phyloP scores from a whole-genome alignment of 345 rosid species.

The Brassica napus region DNA sequence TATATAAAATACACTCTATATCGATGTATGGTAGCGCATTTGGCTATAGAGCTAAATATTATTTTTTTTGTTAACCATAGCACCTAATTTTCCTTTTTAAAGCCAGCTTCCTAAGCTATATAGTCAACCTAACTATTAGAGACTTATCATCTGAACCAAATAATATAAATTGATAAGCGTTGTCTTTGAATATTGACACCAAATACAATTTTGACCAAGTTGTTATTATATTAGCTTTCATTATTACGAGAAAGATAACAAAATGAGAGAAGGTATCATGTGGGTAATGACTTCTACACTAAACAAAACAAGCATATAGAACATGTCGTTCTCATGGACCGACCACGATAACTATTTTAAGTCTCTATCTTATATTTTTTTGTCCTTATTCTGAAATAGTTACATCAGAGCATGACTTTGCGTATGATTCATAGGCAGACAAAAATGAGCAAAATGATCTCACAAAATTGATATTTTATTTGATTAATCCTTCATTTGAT shows the following conservation, averaged over 20 bases:
- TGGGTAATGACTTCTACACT: constrained; percentile 12
- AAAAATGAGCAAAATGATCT: neutral
- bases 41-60: too few species aligned
- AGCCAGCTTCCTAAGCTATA: neutral
- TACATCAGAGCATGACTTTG: constrained; percentile 5
- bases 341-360: constrained; percentile 15
- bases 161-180: neutral
- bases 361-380: neutral
- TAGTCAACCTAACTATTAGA: neutral
- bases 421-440: constrained; percentile 8
- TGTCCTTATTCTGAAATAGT: constrained; percentile 12
- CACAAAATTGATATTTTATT: neutral
- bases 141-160: neutral
- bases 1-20: too few species aligned
- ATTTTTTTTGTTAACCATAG: too few species aligned
- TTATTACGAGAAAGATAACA: neutral
- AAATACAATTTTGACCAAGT: neutral
- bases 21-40: too few species aligned
- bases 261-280: neutral
- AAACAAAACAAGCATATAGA: neutral
- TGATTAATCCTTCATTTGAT: neutral
- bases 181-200: neutral
- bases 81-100: neutral
- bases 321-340: constrained; percentile 24
- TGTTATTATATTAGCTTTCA: neutral